Base-by-base conservation (phyloP, 164 flowering plant genomes). In the Kingdonia uniflora region DNA sequence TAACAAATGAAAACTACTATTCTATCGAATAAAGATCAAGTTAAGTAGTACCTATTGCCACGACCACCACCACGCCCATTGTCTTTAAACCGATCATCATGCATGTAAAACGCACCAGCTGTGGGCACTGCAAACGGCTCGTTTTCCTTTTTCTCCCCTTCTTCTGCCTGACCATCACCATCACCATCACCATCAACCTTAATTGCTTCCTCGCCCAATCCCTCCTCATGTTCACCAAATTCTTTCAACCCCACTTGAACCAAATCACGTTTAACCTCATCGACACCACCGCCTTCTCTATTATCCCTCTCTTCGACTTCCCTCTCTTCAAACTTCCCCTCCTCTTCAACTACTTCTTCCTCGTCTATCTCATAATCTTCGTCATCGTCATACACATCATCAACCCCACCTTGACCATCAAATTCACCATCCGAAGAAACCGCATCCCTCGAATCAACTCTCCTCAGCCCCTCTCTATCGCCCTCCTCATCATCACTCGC, bases 21-120 rank as follows among this genome's bases (percentile, higher is more conserved):
- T n/a, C n/a, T n/a, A n/a, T n/a, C n/a, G n/a, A n/a, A n/a, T n/a
- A n/a, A n/a, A n/a, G n/a, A n/a, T n/a, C n/a, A n/a, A n/a, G n/a
- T n/a, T n/a, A n/a, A n/a, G n/a, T 19, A 47, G 33, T 19, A 56
- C 21, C 12, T 71, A 87, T 94, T 94, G 76, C 35, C 35, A 29
- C 35, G 35, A 8, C 35, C 35, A 29, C 35, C 35, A 26, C 92
- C 94, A 48, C 77, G 78, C 35, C 78, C 78, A 71, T 54, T 89
- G 55, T 81, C 92, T 46, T 83, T 56, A 64, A 94, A 94, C 26
- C 99, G 65, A 71, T 94, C 97, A 80, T 94, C 99, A 55, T 94
- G 99, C 99, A 94, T 94, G 60, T 94, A 94, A 64, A 94, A 94
- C 3, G 97, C 95, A 25, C 99, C 99, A 17, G 95, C 95, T 5